These are phyloP conservation scores for Kokia cookei DNA, from an alignment of 441 rosid species.

Conservation along the genomic window DNA sequence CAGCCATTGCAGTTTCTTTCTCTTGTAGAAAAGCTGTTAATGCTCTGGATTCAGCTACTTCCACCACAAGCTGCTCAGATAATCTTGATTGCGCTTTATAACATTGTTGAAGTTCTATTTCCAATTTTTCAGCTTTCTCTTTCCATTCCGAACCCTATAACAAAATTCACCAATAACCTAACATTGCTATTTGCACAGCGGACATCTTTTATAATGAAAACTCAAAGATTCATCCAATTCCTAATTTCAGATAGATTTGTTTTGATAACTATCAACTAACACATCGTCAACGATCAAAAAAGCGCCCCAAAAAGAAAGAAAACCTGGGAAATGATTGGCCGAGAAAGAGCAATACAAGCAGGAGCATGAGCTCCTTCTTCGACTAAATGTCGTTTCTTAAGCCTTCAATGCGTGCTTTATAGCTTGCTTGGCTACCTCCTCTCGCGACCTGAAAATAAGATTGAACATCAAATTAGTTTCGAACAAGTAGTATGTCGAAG, in stretches of 20 bases:
- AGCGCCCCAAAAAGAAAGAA: not conserved
- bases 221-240: not conserved
- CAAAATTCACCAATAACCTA: conserved; percentile 1
- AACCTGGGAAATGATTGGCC: conserved; percentile 82
- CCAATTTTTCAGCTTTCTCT: conserved; percentile 78
- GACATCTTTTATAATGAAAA: not conserved
- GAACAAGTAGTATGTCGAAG: not conserved
- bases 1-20: conserved; percentile 49
- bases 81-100: conserved; percentile 86
- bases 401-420: conserved; percentile 81
- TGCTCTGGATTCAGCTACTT: conserved; percentile 74
- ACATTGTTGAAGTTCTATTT: conserved; percentile 80
- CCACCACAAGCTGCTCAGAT: conserved; percentile 86
- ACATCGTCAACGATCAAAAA: not conserved
- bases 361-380: conserved; percentile 97
- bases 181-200: not conserved
- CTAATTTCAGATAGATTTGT: not conserved
- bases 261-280: not conserved
- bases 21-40: conserved; percentile 66
- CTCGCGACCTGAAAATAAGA: conserved; percentile 44
- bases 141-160: conserved; percentile 92
- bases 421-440: conserved; percentile 55
- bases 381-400: conserved; percentile 74
- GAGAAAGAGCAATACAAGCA: conserved; percentile 67
- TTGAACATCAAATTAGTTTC: not conserved